Evolutionary conservation across 148 eudicot genomes (phyloP), one percentile per base, ranked within the genome.

Genomic region (Amaranthus palmeri): DNA sequence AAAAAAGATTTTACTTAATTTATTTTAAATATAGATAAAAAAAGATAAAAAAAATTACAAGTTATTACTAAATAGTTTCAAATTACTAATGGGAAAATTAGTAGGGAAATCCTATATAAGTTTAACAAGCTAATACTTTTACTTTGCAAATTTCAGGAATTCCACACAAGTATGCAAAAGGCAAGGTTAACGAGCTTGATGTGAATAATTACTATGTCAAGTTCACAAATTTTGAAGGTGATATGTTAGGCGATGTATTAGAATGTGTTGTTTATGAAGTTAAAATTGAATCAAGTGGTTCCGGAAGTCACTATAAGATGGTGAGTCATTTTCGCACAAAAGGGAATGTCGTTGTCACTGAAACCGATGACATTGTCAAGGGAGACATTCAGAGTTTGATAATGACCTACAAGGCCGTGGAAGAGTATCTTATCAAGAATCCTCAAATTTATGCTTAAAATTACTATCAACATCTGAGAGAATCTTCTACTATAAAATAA

Each of bases 191-290:
- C 3, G 65, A 63, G 53, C 56, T 76, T 25, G 64, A 76, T 41
- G 51, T 40, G 10, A 44, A 47, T 5, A 70, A 70, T 3, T 48
- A 12, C 10, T 54, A 54, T 7, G 67, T 54, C 9, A 73, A 64
- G 70, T 73, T 53, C 70, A 64, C 76, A 4, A 64, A 13, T 25
- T 63, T 73, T 14, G 75, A 65, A 45, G 54, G 70, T 7, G 76
- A 65, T 46, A 70, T 53, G 13, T 18, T 45, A 6, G 4, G 45
- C 3, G 48, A 46, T 3, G 5, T 4, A 12, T 7, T 73, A 8
- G 76, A 65, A 46, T 65, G 42, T 25, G 53, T 46, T 45, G 70
- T 54, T 54, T 50, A 65, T 11, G 76, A 73, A n/a, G 6, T 15
- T 9, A 54, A 45, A 12, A 7, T 44, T 13, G 53, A 53, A 54